Evolutionary conservation across 1,139 yeast species (phyloP), one percentile per base, ranked within the genome.

Genomic region (Meyerozyma sp.): DNA sequence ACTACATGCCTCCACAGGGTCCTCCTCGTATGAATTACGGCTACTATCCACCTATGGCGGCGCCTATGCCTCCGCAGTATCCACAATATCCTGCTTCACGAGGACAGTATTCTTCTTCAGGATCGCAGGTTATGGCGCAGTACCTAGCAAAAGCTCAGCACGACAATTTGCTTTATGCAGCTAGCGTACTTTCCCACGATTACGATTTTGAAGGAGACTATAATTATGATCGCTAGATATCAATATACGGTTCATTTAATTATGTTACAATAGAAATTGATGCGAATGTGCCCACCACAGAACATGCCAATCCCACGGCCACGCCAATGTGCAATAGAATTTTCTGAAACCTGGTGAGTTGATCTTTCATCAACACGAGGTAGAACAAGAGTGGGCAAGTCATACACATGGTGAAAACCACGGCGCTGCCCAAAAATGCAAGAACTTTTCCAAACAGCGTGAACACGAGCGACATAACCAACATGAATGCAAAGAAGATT

Each of bases 391-490:
- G 68, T 3, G 97, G 97, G 26, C 89, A 70, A 3, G 88, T 79
- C 47, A 90, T 68, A 58, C 97, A 91, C 39, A 90, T 82, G 1
- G 84, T 75, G 58, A 85, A 85, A 54, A 96, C 88, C 42, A 91
- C 70, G 3, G 90, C 81, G 32, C 93, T 79, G 4, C 97, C 97
- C 52, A 88, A 68, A 43, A 90, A 79, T 8, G 96, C 88, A 63
- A 91, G 83, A 45, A 90, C 76, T 55, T 81, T 81, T 47, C 94
- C 96, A 63, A 90, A 91, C 29, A 83, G 81, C 5, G 88, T 87
- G 55, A 87, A 77, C 3, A 79, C 45, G 29, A 85, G 69, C 1
- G 95, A 78, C 41, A 82, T 60, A 2, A 65, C 42, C 28, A 84
- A 57, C n/a, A 69, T 54, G 3, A 65, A 40, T 2, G 55, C 34